Conservation (phyloP, 257 asterid genomes). For the Fraxinus excelsior region DNA sequence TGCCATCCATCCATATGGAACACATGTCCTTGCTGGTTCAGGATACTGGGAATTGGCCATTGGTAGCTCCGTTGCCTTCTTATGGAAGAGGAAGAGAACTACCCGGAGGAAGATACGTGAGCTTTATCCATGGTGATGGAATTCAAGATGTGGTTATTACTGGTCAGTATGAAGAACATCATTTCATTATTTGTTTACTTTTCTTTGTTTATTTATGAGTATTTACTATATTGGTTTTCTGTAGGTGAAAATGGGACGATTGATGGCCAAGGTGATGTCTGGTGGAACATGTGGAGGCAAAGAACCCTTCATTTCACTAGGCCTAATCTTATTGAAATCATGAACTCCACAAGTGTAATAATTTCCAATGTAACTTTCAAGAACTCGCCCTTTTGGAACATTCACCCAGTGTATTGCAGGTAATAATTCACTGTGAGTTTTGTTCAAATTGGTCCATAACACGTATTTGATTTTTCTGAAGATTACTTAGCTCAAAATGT, state of each 20-base stretch:
- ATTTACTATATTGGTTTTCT: background rate
- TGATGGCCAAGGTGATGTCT: conserved; percentile 89
- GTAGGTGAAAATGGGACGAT: conserved; percentile 96
- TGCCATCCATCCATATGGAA: conserved; percentile 12
- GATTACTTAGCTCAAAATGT: background rate
- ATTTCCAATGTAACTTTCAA: conserved; percentile 80
- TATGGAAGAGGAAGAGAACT: conserved; percentile 97
- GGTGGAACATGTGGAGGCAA: conserved; percentile 99
- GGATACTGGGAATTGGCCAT: conserved; percentile 74
- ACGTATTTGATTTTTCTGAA: conserved; percentile 6
- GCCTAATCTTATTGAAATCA: conserved; percentile 79
- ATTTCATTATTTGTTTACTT: background rate
- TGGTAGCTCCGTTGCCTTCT: conserved; percentile 82
- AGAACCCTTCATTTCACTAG: conserved; percentile 78
- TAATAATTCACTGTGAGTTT: conserved; percentile 21
- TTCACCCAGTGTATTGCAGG: conserved; percentile 99
- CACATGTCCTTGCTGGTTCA: conserved; percentile 35
- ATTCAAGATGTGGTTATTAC: conserved; percentile 90
- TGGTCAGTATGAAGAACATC: conserved; percentile 41
- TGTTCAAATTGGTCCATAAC: background rate
- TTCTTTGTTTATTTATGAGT: background rate
- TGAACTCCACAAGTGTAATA: conserved; percentile 69
- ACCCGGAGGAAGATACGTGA: conserved; percentile 89
- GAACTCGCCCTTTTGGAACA: conserved; percentile 98
- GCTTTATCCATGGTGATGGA: conserved; percentile 92